These are phyloP conservation scores for Myotisia sp. DNA, from an alignment of 2,329 filamentous ascomycete genomes.

Conservation along the genomic window DNA sequence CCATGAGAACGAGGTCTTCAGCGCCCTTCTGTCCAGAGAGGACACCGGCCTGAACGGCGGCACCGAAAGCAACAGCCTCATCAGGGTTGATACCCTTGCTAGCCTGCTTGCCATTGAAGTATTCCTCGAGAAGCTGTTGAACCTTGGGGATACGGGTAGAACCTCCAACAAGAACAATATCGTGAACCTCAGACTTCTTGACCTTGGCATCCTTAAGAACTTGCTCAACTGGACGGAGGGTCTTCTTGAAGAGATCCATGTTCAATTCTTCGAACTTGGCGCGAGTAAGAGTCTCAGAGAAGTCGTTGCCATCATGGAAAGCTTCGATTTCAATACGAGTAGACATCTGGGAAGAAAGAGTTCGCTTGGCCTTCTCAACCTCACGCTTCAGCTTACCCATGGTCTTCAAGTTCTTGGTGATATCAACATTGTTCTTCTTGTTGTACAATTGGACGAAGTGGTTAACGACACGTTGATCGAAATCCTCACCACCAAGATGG, in stretches of 20 bases:
- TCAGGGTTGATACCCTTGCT: conserved; percentile 99
- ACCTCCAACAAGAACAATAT: conserved; percentile 95
- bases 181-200: conserved; percentile 86
- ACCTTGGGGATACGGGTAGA: conserved; percentile 99
- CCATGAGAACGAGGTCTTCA: conserved; percentile 77
- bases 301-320: conserved; percentile 92
- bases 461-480: conserved; percentile 94
- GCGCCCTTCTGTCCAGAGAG: conserved; percentile 77
- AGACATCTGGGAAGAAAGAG: conserved; percentile 85
- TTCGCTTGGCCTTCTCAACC: conserved; percentile 98
- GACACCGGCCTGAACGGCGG: conserved; percentile 92
- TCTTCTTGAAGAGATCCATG: conserved; percentile 99
- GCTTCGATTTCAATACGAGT: conserved; percentile 92
- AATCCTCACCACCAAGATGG: conserved; percentile 95
- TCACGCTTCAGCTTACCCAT: conserved; percentile 99
- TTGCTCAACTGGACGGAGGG: conserved; percentile 95
- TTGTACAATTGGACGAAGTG: conserved; percentile 96
- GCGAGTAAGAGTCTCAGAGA: conserved; percentile 93
- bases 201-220: conserved; percentile 96
- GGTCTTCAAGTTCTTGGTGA: conserved; percentile 88
- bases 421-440: conserved; percentile 89
- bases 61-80: conserved; percentile 95
- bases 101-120: conserved; percentile 87
- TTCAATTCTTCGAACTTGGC: conserved; percentile 99
- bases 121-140: conserved; percentile 85